Evolutionary conservation across 495 filamentous ascomycete species (phyloP).

Genomic region (Neurospora discreta): DNA sequence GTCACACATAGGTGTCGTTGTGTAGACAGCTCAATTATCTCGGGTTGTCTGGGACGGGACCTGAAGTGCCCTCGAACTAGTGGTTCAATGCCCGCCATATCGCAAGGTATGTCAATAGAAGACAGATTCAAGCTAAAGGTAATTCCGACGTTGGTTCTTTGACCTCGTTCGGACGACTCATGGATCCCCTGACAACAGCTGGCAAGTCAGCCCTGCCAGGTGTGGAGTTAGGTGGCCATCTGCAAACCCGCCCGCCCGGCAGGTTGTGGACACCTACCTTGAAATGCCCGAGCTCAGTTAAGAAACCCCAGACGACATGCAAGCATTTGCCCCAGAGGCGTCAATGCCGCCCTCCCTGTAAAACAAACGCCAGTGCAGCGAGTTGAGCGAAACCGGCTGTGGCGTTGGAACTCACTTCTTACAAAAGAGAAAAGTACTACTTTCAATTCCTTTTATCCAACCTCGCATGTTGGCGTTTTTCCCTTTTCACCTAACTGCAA

Average conservation of each 20-base stretch:
- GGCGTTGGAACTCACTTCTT: background rate
- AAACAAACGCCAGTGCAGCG: background rate
- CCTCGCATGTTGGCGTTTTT: background rate
- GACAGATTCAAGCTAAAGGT: background rate
- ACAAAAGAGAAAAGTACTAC: background rate
- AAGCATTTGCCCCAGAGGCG: background rate
- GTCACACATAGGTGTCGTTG: background rate
- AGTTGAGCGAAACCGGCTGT: background rate
- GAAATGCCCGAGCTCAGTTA: background rate
- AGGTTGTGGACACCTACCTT: background rate
- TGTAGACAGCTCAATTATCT: background rate
- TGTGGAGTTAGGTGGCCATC: background rate
- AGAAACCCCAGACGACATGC: background rate
- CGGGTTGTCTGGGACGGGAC: background rate
- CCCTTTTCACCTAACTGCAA: conserved; percentile 1
- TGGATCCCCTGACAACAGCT: background rate
- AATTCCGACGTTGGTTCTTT: background rate
- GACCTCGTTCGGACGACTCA: background rate
- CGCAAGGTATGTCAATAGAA: background rate
- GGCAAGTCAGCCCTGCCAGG: background rate
- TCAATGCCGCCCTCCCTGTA: background rate
- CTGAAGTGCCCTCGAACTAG: background rate
- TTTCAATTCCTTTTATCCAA: background rate
- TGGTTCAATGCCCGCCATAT: background rate
- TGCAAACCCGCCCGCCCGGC: background rate